phyloP scores from a whole-genome alignment of 2,329 filamentous ascomycete species.

The Gnomoniopsis sp. region DNA sequence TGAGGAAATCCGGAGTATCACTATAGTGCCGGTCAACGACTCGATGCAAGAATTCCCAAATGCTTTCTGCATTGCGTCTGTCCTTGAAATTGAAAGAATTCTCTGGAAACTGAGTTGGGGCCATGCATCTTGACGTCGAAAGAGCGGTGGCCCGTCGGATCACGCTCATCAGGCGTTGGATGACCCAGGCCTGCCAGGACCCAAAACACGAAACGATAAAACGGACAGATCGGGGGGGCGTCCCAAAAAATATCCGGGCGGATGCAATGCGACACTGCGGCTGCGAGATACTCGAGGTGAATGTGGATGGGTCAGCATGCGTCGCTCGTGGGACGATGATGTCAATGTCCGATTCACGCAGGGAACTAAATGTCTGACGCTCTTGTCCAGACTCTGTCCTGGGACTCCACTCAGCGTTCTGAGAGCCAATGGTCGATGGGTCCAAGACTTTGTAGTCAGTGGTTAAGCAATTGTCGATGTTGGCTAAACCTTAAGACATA shows the following conservation, averaged over 20 bases:
- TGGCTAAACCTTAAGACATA: too few relatives aligned
- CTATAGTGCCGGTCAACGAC: too few relatives aligned
- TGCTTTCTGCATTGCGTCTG: too few relatives aligned
- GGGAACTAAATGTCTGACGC: not conserved
- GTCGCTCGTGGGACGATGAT: conserved; percentile 2
- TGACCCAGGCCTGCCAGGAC: not conserved
- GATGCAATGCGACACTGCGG: conserved; percentile 7
- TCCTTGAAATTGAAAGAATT: not conserved
- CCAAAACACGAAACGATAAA: not conserved
- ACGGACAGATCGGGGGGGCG: not conserved
- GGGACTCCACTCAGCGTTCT: not conserved
- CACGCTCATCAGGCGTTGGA: not conserved
- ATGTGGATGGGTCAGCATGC: not conserved
- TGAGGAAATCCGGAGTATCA: not conserved
- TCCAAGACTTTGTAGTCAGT: not conserved
- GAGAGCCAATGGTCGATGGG: not conserved
- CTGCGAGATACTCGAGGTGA: conserved; percentile 1
- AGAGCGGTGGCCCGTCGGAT: conserved; percentile 9
- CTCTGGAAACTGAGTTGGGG: not conserved
- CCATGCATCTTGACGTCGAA: conserved; percentile 18
- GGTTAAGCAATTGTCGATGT: too few relatives aligned
- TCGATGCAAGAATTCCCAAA: too few relatives aligned
- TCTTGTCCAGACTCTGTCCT: not conserved
- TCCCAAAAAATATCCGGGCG: not conserved
- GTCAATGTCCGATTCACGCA: not conserved